phyloP scores from a whole-genome alignment of 225 moss, liverwort and hornwort genomes.

The Straminergon stramineum region DNA sequence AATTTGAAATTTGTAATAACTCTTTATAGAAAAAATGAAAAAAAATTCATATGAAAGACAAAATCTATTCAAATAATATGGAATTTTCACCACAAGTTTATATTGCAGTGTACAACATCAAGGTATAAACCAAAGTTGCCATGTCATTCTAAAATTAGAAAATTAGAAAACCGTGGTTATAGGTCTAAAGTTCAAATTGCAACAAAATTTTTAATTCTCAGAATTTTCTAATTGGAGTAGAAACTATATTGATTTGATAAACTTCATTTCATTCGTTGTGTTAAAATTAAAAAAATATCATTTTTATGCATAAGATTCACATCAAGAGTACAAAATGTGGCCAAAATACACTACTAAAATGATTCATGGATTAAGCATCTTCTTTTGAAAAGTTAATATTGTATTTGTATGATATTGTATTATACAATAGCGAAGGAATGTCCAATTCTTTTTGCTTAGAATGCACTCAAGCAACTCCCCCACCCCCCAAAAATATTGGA shows the following conservation, averaged over 20 bases:
- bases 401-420: too few species aligned
- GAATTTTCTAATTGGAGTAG: not conserved
- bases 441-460: not conserved
- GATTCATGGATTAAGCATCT: not conserved
- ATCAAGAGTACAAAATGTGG: not conserved
- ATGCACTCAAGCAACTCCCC: not conserved
- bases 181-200: not conserved
- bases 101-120: not conserved
- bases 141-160: not conserved
- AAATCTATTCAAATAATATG: not conserved
- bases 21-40: not conserved
- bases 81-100: not conserved
- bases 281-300: not conserved
- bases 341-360: accelerated
- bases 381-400: not conserved
- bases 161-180: not conserved
- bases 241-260: not conserved
- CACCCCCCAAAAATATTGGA: too few species aligned
- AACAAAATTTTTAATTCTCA: not conserved
- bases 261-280: not conserved
- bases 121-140: not conserved
- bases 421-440: not conserved
- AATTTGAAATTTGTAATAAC: not conserved
- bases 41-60: not conserved
- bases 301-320: not conserved